Evolutionary conservation across 352 stramenopile genomes (phyloP), one percentile per base, ranked within the genome.

Genomic region (Phytophthora idaei): DNA sequence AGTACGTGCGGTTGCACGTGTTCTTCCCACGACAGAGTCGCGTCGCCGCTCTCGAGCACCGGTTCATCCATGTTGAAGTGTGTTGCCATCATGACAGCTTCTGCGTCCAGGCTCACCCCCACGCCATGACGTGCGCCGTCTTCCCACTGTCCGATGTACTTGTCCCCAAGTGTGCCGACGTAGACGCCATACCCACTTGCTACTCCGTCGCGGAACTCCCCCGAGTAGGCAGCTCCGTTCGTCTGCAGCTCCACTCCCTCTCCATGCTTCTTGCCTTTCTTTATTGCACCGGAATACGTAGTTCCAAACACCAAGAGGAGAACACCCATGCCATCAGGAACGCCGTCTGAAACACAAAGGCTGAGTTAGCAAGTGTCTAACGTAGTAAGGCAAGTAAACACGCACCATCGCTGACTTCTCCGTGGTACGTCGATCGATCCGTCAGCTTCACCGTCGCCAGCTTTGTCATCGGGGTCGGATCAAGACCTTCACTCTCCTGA

Each of bases 101-200:
- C 68, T 8, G 67, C 51, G 14, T 83, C 61, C 1, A 89, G n/a
- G 9, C 17, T 62, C 44, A 89, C 41, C 2, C 78, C 82, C 1
- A 76, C 9, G 27, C 82, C 82, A 27, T 84, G 58, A 4, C 81
- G 80, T 5, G 67, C 66, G 3, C 68, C 71, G 14, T 76, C 57
- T 17, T 53, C 39, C 78, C 78, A 89, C 14, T 84, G 63, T 0
- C 80, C 82, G 11, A 83, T 39, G 50, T 77, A 84, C 55, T 75
- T 77, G 44, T 74, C 52, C 9, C 74, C 80, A 28, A 87, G 73
- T 14, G 71, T 62, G 29, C 75, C 83, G 1, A 73, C 60, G 42
- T 86, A 75, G 5, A 88, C 65, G 5, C 80, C 82, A 34, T 84
- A 76, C 2, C 80, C 82, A 27, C 52, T 65, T 4, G 64, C 28